These are phyloP conservation scores for Sclerotinia spermophila DNA, from an alignment of 2,329 filamentous ascomycete species.

Conservation along the genomic window DNA sequence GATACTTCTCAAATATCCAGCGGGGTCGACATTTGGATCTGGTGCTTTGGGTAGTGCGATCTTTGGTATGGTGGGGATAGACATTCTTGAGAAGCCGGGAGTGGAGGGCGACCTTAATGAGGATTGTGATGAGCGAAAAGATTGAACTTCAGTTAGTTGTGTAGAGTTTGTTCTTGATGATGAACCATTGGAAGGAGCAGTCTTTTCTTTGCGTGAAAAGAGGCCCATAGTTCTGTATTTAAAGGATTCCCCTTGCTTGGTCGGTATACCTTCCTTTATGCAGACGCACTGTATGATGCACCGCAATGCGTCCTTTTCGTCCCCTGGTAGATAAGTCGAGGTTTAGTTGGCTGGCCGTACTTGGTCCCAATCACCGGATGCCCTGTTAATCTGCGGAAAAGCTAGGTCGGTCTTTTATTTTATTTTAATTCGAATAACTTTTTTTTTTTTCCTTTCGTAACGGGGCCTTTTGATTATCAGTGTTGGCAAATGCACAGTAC, in stretches of 20 bases:
- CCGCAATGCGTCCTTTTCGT: slow-evolving; percentile 3
- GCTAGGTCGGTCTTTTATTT: background rate
- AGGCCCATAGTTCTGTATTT: slow-evolving; percentile 30
- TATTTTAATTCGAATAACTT: background rate
- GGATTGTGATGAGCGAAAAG: slow-evolving; percentile 25
- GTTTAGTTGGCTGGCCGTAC: background rate
- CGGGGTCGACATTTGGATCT: slow-evolving; percentile 83
- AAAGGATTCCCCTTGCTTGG: slow-evolving; percentile 5
- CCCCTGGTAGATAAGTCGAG: slow-evolving; percentile 3
- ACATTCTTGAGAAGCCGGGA: slow-evolving; percentile 33
- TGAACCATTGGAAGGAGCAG: slow-evolving; percentile 26
- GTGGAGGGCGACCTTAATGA: slow-evolving; percentile 34
- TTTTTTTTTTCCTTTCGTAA: background rate
- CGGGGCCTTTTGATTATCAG: slow-evolving; percentile 8
- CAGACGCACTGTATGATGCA: slow-evolving; percentile 14
- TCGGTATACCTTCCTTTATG: slow-evolving; percentile 8
- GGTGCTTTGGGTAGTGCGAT: slow-evolving; percentile 79
- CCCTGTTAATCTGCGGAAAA: slow-evolving; percentile 5
- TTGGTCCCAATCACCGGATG: slow-evolving; percentile 8
- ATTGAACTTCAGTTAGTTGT: slow-evolving; percentile 28
- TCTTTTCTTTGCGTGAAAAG: slow-evolving; percentile 35
- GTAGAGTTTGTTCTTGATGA: slow-evolving; percentile 30
- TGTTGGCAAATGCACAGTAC: slow-evolving; percentile 12
- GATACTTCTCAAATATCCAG: slow-evolving; percentile 85
- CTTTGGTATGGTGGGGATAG: slow-evolving; percentile 56